A percentile compares a stretch with the other conserved stretches of the same genome.
These are phyloP conservation scores for Heliamphora pulchella DNA, from an alignment of 179 eudicot genomes.

Conservation along the genomic window DNA sequence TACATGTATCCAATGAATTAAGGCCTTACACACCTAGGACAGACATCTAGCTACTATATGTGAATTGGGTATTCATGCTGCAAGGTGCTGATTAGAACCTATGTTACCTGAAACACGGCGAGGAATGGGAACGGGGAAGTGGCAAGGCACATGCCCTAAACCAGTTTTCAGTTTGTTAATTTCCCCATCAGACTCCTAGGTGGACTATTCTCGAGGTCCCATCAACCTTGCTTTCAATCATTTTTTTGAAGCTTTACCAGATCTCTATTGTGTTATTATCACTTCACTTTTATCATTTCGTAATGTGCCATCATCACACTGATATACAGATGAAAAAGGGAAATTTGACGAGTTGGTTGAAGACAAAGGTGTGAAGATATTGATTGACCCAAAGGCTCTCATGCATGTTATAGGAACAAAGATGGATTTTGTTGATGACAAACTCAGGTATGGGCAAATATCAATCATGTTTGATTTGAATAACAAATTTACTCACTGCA, in stretches of 20 bases:
- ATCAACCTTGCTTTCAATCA: background rate
- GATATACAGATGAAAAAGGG: conserved; percentile 71
- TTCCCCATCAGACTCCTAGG: no score
- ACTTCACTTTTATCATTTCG: background rate
- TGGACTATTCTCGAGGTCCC: background rate
- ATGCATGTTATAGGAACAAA: conserved; percentile 98
- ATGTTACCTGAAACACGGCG: no score
- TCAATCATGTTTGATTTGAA: background rate
- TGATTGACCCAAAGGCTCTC: conserved; percentile 91
- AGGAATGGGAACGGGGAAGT: no score
- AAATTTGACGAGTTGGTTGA: conserved; percentile 89
- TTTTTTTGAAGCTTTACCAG: background rate
- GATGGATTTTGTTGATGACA: conserved; percentile 95
- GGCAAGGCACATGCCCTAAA: no score
- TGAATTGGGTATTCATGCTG: no score
- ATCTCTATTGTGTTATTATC: background rate
- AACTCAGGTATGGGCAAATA: conserved; percentile 51
- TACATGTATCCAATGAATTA: no score
- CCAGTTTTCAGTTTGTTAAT: no score
- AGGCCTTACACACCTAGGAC: no score
- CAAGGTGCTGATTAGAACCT: no score
- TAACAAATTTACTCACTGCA: background rate
- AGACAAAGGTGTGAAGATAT: conserved; percentile 87
- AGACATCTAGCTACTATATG: no score
- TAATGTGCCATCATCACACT: background rate